Base-by-base conservation (phyloP, 2,329 filamentous ascomycete species). In the Albophoma yamanashiensis region DNA sequence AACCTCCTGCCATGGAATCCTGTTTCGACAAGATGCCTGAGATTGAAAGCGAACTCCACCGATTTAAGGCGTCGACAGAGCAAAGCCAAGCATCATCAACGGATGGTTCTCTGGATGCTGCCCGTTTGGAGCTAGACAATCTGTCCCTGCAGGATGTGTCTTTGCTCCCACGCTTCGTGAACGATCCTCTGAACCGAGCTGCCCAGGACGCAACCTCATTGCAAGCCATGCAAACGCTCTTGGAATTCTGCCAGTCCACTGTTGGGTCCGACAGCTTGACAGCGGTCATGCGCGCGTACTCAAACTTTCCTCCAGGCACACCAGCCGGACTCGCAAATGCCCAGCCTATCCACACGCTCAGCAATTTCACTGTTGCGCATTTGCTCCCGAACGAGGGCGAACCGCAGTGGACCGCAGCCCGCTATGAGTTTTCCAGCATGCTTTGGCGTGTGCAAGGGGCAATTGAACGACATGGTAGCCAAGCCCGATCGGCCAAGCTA, bases 281-380 rank as follows among this genome's bases (percentile, higher is more conserved):
- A 27, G 68, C 75, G 9, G 68, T 80, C 7, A 68, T 70, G 15
- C 62, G 68, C 1, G 57, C 78, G 4, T 77, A 78, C 60, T 66
- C 65, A 11, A 62, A 64, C 4, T 63, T 79, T 1, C 68, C 73
- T 3, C 63, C 64, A 4, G 59, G 61, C 2, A 62, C 64, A n/a
- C 66, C 65, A 3, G 57, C 64, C 27, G 67, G 66, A 60, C 71
- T 78, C 61, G 68, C 67, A 62, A 70, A 73, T 61, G 73, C 76
- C 64, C 76, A 81, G 75, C 80, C 84, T 3, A 69, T 87, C 11
- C 82, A 88, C 64, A 79, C 84, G 15, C 70, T 87, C 22, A 79
- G 83, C 62, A 88, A 88, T 64, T 76, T 78, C 2, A 75, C 77
- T 2, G 69, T 85, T n/a, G 70, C 81, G 3, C 73, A 75, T 7